Base-by-base conservation (phyloP, 2,329 filamentous ascomycete genomes). In the Colletotrichum zoysiae region DNA sequence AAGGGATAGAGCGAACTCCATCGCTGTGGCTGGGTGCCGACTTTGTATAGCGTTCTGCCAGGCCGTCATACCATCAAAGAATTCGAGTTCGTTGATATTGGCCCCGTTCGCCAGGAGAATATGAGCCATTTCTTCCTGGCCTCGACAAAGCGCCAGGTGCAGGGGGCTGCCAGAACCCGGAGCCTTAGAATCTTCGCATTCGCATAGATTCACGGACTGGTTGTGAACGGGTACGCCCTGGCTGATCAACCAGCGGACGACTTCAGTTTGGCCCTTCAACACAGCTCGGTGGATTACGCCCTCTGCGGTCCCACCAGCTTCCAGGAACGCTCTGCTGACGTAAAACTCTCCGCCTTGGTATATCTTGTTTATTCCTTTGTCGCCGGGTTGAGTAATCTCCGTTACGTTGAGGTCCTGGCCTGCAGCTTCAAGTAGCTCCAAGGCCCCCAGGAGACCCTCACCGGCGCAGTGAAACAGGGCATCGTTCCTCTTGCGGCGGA, bases 401-500 rank as follows among this genome's bases (percentile, higher is more conserved):
- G 18, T 56, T 20, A 11, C 53, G 53, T 20, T n/a, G 11, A 56
- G 30, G 11, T 55, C 11, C 20, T 64, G 61, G 5, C 50, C 50
- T 16, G 38, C 30, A 12, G 7, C 35, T 33, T 38, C 23, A 23
- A 64, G 61, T 12, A 64, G 48, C 26, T 64, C 61, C 35, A 64
- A 42, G 11, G 14, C 16, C 4, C 50, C 50, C 18, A 55, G 26
- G 16, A 55, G 48, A 16, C 61, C 61, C 20, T 38, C 53, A 14
- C 23, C 48, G 38, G 50, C 61, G 23, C 48, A 64, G 38, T 64
- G 18, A 3, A 64, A 55, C 23, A 64, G 35, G 23, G 61, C 61
- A 5, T 44, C 26, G 26, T 56, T 18, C 8, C 44, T 56, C 18
- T 56, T 11, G 20, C 53, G 33, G 33, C 30, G 53, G 6, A 56